These are phyloP conservation scores for Apiotrichum akiyoshidainum DNA, from an alignment of 1,284 basidiomycete genomes.

Conservation along the genomic window DNA sequence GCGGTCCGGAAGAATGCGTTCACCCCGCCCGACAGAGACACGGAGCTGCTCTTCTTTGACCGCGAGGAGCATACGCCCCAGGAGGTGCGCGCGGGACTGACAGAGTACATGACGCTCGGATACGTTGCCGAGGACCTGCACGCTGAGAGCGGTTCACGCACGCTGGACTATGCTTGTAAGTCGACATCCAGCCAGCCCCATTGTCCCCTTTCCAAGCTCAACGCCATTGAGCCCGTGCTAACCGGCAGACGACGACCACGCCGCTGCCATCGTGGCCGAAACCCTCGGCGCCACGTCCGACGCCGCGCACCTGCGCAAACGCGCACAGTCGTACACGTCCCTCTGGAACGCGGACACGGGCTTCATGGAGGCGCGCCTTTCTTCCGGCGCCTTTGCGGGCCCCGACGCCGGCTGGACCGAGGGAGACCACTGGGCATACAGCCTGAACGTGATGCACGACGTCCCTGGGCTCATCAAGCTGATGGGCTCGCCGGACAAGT, in stretches of 20 bases:
- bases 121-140: slow-evolving; percentile 78
- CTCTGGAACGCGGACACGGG: slow-evolving; percentile 70
- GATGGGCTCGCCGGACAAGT: slow-evolving; percentile 63
- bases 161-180: slow-evolving; percentile 72
- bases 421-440: slow-evolving; percentile 80
- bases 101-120: slow-evolving; percentile 64
- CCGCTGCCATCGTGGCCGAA: slow-evolving; percentile 62
- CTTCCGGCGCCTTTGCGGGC: slow-evolving; percentile 69
- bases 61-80: slow-evolving; percentile 76
- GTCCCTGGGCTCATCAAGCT: slow-evolving; percentile 62
- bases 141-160: slow-evolving; percentile 71
- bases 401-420: slow-evolving; percentile 70
- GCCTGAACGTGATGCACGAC: slow-evolving; percentile 66
- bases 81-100: slow-evolving; percentile 74
- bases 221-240: no score
- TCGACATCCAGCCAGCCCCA: slow-evolving; percentile 1
- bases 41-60: slow-evolving; percentile 65
- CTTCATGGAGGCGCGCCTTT: slow-evolving; percentile 75
- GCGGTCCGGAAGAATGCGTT: slow-evolving; percentile 70
- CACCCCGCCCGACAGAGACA: slow-evolving; percentile 61
- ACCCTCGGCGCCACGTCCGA: slow-evolving; percentile 57
- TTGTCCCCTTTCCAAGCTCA: not conserved
- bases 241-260: slow-evolving; percentile 69
- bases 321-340: slow-evolving; percentile 59
- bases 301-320: slow-evolving; percentile 57